These are phyloP conservation scores for Botrytis hyacinthi DNA, from an alignment of 2,329 filamentous ascomycete species.

Conservation along the genomic window DNA sequence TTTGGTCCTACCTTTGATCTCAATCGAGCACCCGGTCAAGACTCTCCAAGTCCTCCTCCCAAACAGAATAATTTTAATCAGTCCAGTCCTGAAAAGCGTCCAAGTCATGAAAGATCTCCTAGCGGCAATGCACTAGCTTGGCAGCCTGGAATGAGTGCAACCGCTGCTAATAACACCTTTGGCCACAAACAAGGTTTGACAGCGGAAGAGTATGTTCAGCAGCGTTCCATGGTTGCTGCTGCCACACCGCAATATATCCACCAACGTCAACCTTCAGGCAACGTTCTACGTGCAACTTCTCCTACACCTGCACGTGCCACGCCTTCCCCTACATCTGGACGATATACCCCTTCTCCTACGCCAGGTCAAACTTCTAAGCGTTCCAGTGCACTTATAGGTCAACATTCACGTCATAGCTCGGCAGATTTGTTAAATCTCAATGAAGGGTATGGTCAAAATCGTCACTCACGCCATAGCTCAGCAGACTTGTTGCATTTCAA, in stretches of 20 bases:
- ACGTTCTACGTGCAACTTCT: constrained; percentile 45
- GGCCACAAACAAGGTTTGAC: constrained; percentile 54
- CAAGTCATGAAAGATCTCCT: constrained; percentile 39
- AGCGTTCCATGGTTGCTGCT: constrained; percentile 61
- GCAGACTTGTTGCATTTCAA: constrained; percentile 37
- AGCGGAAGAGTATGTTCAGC: constrained; percentile 80
- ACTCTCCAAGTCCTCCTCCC: constrained; percentile 52
- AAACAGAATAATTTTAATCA: constrained; percentile 45
- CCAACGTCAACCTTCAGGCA: constrained; percentile 55
- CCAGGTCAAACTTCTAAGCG: constrained; percentile 47
- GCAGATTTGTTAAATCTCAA: constrained; percentile 14
- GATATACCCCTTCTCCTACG: constrained; percentile 36
- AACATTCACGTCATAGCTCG: constrained; percentile 44
- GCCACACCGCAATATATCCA: constrained; percentile 58
- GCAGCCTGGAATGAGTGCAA: constrained; percentile 66
- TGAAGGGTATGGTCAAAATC: not conserved
- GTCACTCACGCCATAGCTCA: constrained; percentile 3
- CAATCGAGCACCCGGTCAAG: constrained; percentile 29
- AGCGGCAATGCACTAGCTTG: constrained; percentile 59
- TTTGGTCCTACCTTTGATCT: constrained; percentile 78
- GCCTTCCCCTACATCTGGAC: constrained; percentile 1
- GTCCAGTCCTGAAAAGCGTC: constrained; percentile 45
- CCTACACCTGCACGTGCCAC: constrained; percentile 46
- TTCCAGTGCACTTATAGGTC: constrained; percentile 43
- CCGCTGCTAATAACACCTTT: constrained; percentile 45